Evolutionary conservation across 495 filamentous ascomycete genomes (phyloP).

Genomic region (Aspergillus conjunctus): DNA sequence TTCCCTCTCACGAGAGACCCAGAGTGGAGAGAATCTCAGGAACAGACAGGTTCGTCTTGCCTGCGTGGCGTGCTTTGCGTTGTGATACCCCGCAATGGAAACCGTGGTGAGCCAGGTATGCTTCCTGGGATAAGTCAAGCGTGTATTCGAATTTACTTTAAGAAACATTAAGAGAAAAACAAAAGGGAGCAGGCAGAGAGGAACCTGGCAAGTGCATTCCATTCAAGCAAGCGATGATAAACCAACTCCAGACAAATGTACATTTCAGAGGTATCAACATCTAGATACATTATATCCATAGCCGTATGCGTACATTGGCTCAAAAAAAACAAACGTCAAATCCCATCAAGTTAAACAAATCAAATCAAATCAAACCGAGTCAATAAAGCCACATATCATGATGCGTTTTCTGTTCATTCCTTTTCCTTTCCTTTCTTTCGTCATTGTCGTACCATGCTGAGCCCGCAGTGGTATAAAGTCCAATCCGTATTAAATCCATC

Average conservation of each 20-base stretch:
- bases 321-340: not conserved
- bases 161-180: too few relatives aligned
- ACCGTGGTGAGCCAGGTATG: too few relatives aligned
- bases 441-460: constrained; percentile 21
- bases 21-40: too few relatives aligned
- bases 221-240: too few relatives aligned
- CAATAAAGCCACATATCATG: constrained; percentile 1
- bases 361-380: not conserved
- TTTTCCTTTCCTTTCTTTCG: constrained; percentile 11
- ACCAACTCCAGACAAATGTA: constrained; percentile 11
- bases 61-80: too few relatives aligned
- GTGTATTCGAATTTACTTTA: too few relatives aligned
- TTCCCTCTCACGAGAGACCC: too few relatives aligned
- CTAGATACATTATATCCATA: not conserved
- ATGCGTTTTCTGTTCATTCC: constrained; percentile 3
- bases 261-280: not conserved
- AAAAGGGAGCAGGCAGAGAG: too few relatives aligned
- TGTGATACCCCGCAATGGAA: too few relatives aligned
- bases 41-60: too few relatives aligned
- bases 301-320: not conserved
- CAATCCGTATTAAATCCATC: constrained; percentile 3
- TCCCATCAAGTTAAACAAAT: not conserved
- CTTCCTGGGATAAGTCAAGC: too few relatives aligned
- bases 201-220: too few relatives aligned
- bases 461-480: constrained; percentile 18